A percentile compares a stretch with the other conserved stretches of the same genome.
phyloP scores from a whole-genome alignment of 768 basidiomycete species.

The Pulveroboletus sp. region DNA sequence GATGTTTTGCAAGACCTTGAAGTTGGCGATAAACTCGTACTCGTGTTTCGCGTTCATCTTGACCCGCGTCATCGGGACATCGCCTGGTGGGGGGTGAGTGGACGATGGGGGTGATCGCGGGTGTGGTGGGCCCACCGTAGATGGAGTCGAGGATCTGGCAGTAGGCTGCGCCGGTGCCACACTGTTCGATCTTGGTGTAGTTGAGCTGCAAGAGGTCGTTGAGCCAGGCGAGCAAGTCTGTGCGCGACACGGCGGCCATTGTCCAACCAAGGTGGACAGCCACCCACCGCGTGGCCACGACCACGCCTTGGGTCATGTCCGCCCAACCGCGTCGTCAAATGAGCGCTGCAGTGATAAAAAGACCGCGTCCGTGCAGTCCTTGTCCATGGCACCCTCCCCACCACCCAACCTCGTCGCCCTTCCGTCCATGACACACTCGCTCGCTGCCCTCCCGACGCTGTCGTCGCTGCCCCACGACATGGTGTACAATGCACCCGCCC shows the following conservation, averaged over 20 bases:
- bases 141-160: conserved; percentile 95
- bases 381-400: conserved; percentile 32
- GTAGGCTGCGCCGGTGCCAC: conserved; percentile 88
- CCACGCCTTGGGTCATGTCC: conserved; percentile 36
- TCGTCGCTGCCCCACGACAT: conserved; percentile 30
- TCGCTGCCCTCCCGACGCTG: conserved; percentile 31
- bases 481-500: conserved; percentile 27
- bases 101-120: conserved; percentile 8
- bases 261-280: not conserved
- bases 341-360: conserved; percentile 30
- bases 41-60: conserved; percentile 97
- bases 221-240: conserved; percentile 89
- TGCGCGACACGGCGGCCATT: conserved; percentile 67
- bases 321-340: conserved; percentile 19
- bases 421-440: conserved; percentile 33
- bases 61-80: conserved; percentile 87
- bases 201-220: conserved; percentile 90
- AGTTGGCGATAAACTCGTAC: conserved; percentile 94
- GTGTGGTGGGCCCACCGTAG: conserved; percentile 59
- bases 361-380: conserved; percentile 9
- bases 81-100: conserved; percentile 48
- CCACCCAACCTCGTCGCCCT: conserved; percentile 29
- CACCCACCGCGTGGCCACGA: too few relatives aligned
- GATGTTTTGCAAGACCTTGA: conserved; percentile 88
- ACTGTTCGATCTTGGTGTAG: conserved; percentile 92